Evolutionary conservation across 495 filamentous ascomycete species (phyloP), one percentile per base, ranked within the genome.

Genomic region (Sabuloglossum arenarium): DNA sequence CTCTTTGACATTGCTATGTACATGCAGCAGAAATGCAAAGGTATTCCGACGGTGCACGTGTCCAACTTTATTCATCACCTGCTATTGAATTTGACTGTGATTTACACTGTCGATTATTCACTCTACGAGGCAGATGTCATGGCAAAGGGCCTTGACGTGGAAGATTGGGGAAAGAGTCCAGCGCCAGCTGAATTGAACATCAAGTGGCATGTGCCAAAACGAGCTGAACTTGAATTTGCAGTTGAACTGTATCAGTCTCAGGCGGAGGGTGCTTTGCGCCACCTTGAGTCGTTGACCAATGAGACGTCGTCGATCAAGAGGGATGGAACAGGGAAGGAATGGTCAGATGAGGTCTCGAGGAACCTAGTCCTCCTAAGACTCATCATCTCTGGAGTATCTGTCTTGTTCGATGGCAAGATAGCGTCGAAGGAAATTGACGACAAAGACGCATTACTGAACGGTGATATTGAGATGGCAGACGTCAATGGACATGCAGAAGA

Each of bases 1-100:
- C 76, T 99, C 0, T 85, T 94, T 58, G 85, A 88, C 47, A 91
- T 97, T 65, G 89, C 91, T 23, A 71, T 82, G 53, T 95, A 89
- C 66, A 95, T 97, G 90, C 90, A 96, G 65, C 75, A 91, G 59
- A 89, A 85, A 55, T 97, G 93, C 69, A 79, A 81, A 62, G 91
- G 91, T 19, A 85, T 94, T 31, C 88, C 93, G 0, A 91, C 90
- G 0, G 85, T 95, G 28, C 93, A 97, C 65, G 82, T 97, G 54
- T 94, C 88, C 37, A 99, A 97, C 66, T 96, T 89, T 67, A 87
- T 97, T 32, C 91, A 99, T 67, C 91, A 99, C 66, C 75, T 99
- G n/a, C 71, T 99, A n/a, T 84, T 99, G 51, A 97, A 96, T 64
- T 72, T 95, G 21, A 97, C 90, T 3, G 80, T 87, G 24, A 96